Conservation (phyloP, 257 asterid genomes). For the Marsdenia floribunda region DNA sequence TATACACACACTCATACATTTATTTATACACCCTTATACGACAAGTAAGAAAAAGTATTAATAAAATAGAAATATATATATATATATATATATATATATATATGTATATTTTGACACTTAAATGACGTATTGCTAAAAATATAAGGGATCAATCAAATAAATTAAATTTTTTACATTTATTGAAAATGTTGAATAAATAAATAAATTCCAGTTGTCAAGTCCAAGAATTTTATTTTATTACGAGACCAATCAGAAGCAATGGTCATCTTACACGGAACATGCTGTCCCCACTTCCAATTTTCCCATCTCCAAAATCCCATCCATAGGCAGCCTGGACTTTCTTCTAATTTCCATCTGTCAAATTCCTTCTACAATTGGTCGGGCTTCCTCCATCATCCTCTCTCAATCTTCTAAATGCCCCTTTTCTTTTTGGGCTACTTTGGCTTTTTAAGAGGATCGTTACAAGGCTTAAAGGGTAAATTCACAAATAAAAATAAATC, state of each 20-base stretch:
- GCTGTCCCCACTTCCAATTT: constrained; percentile 31
- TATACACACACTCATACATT: no score
- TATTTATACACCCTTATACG: no score
- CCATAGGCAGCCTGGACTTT: constrained; percentile 38
- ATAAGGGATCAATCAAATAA: no score
- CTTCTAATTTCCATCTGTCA: constrained; percentile 14
- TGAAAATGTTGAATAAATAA: no score
- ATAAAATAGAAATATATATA: no score
- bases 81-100: no score
- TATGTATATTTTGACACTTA: no score
- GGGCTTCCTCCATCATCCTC: constrained; percentile 4
- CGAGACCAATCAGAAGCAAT: constrained; percentile 30
- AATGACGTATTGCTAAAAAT: no score
- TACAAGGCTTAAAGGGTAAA: neutral
- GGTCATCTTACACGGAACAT: constrained; percentile 42
- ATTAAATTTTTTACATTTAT: no score
- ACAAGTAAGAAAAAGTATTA: no score
- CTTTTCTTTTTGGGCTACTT: neutral
- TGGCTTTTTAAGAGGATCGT: neutral
- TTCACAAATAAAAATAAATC: constrained; percentile 4
- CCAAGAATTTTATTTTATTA: constrained; percentile 22
- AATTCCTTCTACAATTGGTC: constrained; percentile 19
- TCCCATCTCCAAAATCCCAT: constrained; percentile 14
- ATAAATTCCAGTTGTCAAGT: constrained; percentile 42
- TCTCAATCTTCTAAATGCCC: constrained; percentile 11